Percentiles rank a stretch among this genome's conserved stretches.
Evolutionary conservation across 129 eudicot species (phyloP).

Genomic region (Lonicera japonica): DNA sequence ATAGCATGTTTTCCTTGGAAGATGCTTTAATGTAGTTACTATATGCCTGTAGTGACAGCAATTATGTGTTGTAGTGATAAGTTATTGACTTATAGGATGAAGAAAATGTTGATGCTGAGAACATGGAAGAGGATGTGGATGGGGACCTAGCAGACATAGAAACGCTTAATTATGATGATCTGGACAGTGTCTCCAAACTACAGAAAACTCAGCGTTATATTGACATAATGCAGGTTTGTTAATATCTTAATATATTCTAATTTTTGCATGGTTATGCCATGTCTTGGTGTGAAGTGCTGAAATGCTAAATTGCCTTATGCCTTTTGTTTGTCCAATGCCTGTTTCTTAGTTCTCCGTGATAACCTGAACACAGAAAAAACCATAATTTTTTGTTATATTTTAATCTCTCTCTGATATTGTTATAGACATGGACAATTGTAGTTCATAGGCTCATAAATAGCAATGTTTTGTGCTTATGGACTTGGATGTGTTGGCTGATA

Average conservation of each 20-base stretch:
- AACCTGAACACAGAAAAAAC: too few species aligned
- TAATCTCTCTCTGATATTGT: too few species aligned
- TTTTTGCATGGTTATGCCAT: background rate
- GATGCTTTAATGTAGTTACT: background rate
- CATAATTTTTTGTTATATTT: too few species aligned
- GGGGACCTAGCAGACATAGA: constrained; percentile 88
- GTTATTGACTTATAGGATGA: constrained; percentile 46
- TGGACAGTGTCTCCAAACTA: constrained; percentile 73
- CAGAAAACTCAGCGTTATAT: constrained; percentile 64
- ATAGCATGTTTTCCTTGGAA: background rate
- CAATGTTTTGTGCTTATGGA: background rate
- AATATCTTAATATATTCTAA: background rate
- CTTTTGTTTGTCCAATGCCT: background rate
- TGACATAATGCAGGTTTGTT: constrained; percentile 75
- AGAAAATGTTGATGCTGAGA: constrained; percentile 43
- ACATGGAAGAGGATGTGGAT: constrained; percentile 79
- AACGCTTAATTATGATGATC: constrained; percentile 69
- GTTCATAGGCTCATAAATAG: background rate
- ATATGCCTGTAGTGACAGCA: too few species aligned
- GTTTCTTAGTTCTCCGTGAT: background rate
- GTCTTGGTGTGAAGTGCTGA: constrained; percentile 2
- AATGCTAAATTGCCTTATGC: background rate
- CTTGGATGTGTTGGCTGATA: background rate
- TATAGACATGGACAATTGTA: background rate
- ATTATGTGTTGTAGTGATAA: background rate